These are phyloP conservation scores for Schwanniomyces vanrijiae DNA, from an alignment of 805 yeast species.

Conservation along the genomic window DNA sequence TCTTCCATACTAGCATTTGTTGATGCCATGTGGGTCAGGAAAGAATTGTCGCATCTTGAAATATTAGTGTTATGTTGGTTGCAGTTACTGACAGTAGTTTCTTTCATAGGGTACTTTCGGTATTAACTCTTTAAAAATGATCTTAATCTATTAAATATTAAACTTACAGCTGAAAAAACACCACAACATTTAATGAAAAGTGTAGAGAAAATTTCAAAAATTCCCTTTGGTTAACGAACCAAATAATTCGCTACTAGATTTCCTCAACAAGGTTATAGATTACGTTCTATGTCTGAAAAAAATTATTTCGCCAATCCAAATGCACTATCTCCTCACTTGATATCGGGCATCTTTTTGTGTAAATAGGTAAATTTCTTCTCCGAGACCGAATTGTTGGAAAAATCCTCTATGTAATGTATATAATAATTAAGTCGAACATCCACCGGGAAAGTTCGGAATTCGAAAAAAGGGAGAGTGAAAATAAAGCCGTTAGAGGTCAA, in stretches of 20 bases:
- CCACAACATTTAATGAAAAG: not conserved
- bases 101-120: not conserved
- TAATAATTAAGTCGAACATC: not conserved
- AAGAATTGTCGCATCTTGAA: not conserved
- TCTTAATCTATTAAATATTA: not conserved
- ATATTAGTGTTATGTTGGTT: not conserved
- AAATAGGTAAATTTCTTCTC: not conserved
- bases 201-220: not conserved
- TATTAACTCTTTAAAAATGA: not conserved
- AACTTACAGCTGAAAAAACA: not conserved
- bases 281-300: conserved; percentile 1
- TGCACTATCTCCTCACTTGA: conserved; percentile 4
- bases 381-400: conserved; percentile 4
- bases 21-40: not conserved
- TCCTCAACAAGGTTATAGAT: conserved; percentile 1
- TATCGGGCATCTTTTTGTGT: not conserved
- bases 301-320: conserved; percentile 1
- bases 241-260: conserved; percentile 1
- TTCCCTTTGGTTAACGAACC: not conserved
- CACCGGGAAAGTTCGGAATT: not conserved
- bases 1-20: not conserved
- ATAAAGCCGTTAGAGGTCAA: not conserved
- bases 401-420: not conserved
- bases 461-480: not conserved
- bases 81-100: not conserved